Conservation (phyloP, 23 red algal species). For the Cyanidiococcus yangmingshanensis region DNA sequence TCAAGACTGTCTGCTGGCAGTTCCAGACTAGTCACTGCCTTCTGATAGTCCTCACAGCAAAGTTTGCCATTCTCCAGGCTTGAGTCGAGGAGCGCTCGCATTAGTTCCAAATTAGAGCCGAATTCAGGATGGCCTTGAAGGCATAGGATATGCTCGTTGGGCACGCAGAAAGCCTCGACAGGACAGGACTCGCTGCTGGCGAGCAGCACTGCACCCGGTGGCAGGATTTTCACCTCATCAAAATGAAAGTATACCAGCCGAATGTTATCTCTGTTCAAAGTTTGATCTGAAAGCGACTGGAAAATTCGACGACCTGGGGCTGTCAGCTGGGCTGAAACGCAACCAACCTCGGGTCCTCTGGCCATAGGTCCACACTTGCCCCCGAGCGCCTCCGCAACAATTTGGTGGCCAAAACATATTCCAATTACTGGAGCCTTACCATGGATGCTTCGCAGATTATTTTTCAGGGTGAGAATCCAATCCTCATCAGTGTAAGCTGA, state of each 20-base stretch:
- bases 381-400: conserved; percentile 23
- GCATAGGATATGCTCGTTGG: conserved; percentile 17
- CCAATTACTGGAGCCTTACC: neutral
- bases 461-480: conserved; percentile 14
- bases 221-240: conserved; percentile 22
- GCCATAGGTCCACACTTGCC: neutral
- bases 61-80: neutral
- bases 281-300: neutral
- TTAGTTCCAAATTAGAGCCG: neutral
- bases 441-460: neutral
- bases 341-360: conserved; percentile 22
- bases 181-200: neutral
- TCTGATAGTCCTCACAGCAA: neutral
- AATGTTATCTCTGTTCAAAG: neutral
- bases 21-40: neutral
- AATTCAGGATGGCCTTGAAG: conserved; percentile 32
- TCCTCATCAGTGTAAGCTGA: neutral
- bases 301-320: neutral
- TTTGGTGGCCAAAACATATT: conserved; percentile 33
- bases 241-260: conserved; percentile 26
- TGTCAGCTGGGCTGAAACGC: neutral
- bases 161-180: conserved; percentile 9
- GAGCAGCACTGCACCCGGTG: neutral
- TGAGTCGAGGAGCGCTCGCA: neutral
- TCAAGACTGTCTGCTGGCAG: neutral